A percentile compares a stretch with the other conserved stretches of the same genome.
Evolutionary conservation across 2,329 filamentous ascomycete species (phyloP).

Genomic region (Chaetomium olivaceum): DNA sequence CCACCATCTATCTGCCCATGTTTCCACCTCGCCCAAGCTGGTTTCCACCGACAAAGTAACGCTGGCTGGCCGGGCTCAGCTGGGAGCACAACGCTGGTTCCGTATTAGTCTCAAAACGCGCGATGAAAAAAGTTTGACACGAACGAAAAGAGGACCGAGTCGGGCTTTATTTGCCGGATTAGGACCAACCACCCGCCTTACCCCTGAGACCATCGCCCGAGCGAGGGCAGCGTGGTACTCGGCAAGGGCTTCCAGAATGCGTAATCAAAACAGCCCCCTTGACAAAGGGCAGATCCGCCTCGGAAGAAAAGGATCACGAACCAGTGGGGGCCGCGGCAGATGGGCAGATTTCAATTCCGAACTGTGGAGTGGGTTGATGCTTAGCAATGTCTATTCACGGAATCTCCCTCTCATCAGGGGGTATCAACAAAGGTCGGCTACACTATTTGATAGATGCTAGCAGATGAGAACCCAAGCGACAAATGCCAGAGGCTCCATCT

Average conservation of each 20-base stretch:
- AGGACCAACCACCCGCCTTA: neutral
- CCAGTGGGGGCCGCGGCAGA: neutral
- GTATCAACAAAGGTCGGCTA: slow-evolving; percentile 6
- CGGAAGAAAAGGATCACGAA: neutral
- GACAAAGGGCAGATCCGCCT: neutral
- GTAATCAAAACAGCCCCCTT: neutral
- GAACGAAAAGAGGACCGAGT: neutral
- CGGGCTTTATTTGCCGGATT: neutral
- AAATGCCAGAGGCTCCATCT: neutral
- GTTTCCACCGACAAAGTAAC: neutral
- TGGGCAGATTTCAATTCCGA: neutral
- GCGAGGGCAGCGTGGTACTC: slow-evolving; percentile 6
- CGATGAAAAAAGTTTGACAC: neutral
- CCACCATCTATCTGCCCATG: neutral
- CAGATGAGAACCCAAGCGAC: neutral
- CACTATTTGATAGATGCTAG: neutral
- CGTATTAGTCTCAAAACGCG: neutral
- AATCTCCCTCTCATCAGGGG: neutral
- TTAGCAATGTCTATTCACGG: neutral
- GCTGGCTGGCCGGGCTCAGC: neutral
- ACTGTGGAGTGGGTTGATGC: neutral
- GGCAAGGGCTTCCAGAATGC: slow-evolving; percentile 8
- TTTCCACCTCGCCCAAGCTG: neutral
- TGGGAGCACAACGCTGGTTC: neutral
- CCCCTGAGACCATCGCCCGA: slow-evolving; percentile 8